Conservation (phyloP, 768 basidiomycete genomes). For the Tulasnella sp. region DNA sequence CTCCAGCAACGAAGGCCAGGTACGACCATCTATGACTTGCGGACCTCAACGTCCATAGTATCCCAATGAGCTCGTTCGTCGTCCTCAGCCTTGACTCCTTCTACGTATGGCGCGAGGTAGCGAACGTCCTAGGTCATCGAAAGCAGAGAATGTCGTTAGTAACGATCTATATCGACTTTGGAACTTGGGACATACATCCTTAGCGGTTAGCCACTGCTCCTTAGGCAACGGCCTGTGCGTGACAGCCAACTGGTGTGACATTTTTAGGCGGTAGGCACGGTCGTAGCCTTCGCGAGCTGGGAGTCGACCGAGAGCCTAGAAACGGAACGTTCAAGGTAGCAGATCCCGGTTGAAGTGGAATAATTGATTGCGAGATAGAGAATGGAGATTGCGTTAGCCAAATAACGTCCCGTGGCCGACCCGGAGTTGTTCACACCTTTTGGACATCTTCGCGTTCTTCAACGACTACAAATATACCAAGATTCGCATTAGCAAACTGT, state of each 20-base stretch:
- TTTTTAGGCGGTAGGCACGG: constrained; percentile 85
- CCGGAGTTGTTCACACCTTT: constrained; percentile 55
- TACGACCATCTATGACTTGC: constrained; percentile 56
- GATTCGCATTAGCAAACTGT: neutral
- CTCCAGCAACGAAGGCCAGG: neutral
- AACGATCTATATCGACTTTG: neutral
- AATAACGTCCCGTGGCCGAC: neutral
- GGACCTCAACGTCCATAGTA: constrained; percentile 60
- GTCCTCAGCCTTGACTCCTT: constrained; percentile 72
- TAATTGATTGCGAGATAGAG: neutral
- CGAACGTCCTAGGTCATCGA: constrained; percentile 69
- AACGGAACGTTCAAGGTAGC: constrained; percentile 5
- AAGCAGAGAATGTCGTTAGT: constrained; percentile 31
- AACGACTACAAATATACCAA: constrained; percentile 52
- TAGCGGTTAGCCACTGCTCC: constrained; percentile 73
- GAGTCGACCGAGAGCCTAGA: constrained; percentile 81
- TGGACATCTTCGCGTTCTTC: constrained; percentile 81
- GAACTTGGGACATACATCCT: constrained; percentile 61
- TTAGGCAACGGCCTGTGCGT: constrained; percentile 80
- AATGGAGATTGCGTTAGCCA: neutral
- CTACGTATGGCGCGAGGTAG: constrained; percentile 81
- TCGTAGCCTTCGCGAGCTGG: constrained; percentile 81
- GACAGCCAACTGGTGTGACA: constrained; percentile 77
- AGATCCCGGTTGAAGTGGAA: neutral
- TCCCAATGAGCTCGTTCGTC: constrained; percentile 83